phyloP scores from a whole-genome alignment of 441 rosid genomes.

The Brassica balearica region DNA sequence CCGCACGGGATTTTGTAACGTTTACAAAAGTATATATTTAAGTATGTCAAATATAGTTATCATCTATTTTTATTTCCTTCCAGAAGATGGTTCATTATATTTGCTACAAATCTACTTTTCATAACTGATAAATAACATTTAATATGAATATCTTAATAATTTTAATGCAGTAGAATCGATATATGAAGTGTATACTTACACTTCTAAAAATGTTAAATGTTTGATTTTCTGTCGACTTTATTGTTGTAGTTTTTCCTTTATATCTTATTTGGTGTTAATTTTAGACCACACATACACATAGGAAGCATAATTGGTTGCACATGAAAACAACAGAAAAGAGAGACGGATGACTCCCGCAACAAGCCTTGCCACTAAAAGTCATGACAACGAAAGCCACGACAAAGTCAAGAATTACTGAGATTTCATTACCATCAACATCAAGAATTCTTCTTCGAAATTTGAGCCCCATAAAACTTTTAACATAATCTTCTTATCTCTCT shows the following conservation, averaged over 20 bases:
- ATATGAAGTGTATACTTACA: background rate
- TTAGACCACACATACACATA: slow-evolving; percentile 30
- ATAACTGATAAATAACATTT: background rate
- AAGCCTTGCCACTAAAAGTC: slow-evolving; percentile 26
- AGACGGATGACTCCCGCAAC: slow-evolving; percentile 27
- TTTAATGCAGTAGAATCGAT: background rate
- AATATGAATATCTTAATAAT: background rate
- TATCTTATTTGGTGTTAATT: slow-evolving; percentile 13
- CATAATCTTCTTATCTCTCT: slow-evolving; percentile 21
- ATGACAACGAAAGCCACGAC: slow-evolving; percentile 27
- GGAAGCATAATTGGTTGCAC: background rate
- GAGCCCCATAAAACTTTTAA: slow-evolving; percentile 5
- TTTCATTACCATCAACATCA: slow-evolving; percentile 29
- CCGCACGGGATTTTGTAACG: slow-evolving; percentile 9
- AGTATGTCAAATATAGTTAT: background rate
- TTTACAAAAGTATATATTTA: background rate
- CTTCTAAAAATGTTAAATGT: background rate
- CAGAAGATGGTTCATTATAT: background rate
- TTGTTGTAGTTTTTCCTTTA: background rate
- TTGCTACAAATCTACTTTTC: background rate
- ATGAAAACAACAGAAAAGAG: slow-evolving; percentile 23
- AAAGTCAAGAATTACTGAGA: slow-evolving; percentile 15
- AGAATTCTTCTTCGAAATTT: background rate
- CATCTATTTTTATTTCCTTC: background rate
- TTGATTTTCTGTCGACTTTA: background rate